A percentile compares a stretch with the other conserved stretches of the same genome.
These are phyloP conservation scores for Chlamydomonas asymmetrica DNA, from an alignment of 139 green algal genomes.

Conservation along the genomic window DNA sequence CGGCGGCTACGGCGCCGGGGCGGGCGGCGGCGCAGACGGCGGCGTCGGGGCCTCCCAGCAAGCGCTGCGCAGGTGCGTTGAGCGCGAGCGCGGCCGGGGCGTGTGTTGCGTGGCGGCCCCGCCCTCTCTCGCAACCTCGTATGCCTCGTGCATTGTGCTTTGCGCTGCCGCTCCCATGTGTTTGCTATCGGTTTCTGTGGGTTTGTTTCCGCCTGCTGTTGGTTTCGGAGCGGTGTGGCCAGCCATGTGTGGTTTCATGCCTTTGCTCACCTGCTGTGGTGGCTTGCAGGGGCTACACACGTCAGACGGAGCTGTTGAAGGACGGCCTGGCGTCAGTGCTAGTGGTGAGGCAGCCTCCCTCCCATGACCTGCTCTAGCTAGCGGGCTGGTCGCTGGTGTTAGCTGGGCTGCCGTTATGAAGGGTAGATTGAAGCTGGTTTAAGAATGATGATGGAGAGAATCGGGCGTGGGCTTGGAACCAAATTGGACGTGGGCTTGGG, in stretches of 20 bases:
- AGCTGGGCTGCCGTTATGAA: background rate
- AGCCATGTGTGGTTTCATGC: too few relatives aligned
- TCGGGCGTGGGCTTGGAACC: background rate
- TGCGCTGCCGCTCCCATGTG: too few relatives aligned
- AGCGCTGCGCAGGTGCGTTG: too few relatives aligned
- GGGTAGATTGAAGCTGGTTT: background rate
- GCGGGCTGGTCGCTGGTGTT: background rate
- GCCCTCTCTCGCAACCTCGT: too few relatives aligned
- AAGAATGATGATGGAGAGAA: background rate
- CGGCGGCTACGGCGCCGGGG: background rate
- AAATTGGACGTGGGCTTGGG: background rate
- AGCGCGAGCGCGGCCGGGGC: too few relatives aligned
- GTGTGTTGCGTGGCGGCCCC: too few relatives aligned
- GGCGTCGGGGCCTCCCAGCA: background rate
- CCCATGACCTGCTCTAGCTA: background rate
- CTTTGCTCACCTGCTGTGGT: too few relatives aligned
- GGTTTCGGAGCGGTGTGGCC: constrained; percentile 12
- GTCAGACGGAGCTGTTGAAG: constrained; percentile 47
- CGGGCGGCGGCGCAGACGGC: background rate
- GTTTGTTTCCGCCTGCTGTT: background rate
- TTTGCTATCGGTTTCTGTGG: too few relatives aligned
- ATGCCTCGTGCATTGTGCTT: too few relatives aligned
- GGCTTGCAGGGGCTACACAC: constrained; percentile 39
- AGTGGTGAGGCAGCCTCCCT: constrained; percentile 34
- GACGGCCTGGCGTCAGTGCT: constrained; percentile 52